Conservation (phyloP, 2,329 filamentous ascomycete genomes). For the Trichoderma koningii region DNA sequence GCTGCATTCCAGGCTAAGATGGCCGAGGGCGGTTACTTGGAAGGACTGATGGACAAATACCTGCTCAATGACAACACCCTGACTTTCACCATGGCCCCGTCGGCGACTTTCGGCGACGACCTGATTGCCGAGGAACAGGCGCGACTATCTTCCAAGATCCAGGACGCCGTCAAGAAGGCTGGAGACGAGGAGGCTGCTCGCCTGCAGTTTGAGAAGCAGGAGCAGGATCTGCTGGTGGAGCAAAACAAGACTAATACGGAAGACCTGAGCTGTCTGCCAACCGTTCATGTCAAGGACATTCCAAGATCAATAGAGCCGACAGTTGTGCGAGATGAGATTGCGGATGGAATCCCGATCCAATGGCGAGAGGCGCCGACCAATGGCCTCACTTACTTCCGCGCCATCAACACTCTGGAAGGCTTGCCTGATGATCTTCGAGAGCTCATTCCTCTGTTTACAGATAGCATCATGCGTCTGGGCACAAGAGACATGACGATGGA, state of each 20-base stretch:
- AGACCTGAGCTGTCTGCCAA: slow-evolving; percentile 84
- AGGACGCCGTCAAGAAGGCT: slow-evolving; percentile 66
- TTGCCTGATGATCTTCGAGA: slow-evolving; percentile 82
- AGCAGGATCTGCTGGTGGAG: slow-evolving; percentile 76
- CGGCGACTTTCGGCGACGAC: slow-evolving; percentile 70
- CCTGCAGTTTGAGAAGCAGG: slow-evolving; percentile 71
- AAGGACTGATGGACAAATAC: slow-evolving; percentile 85
- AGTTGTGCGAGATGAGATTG: slow-evolving; percentile 62
- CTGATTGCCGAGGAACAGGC: slow-evolving; percentile 75
- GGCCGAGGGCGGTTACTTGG: slow-evolving; percentile 76
- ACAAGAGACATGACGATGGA: slow-evolving; percentile 89
- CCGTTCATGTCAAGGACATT: slow-evolving; percentile 86
- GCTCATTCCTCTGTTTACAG: slow-evolving; percentile 86
- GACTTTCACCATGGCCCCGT: slow-evolving; percentile 93
- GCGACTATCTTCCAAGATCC: slow-evolving; percentile 74
- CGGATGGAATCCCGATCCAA: slow-evolving; percentile 70
- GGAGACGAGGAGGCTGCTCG: slow-evolving; percentile 72
- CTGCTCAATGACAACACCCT: slow-evolving; percentile 83
- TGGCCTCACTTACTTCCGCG: slow-evolving; percentile 92
- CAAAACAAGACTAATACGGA: slow-evolving; percentile 83
- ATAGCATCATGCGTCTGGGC: slow-evolving; percentile 89
- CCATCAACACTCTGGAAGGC: slow-evolving; percentile 75
- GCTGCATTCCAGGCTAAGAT: slow-evolving; percentile 77
- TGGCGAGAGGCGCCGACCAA: slow-evolving; percentile 95
- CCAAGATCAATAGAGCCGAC: slow-evolving; percentile 70